A percentile compares a stretch with the other conserved stretches of the same genome.
Evolutionary conservation across 441 rosid species (phyloP).

Genomic region (Syzygium malaccense): DNA sequence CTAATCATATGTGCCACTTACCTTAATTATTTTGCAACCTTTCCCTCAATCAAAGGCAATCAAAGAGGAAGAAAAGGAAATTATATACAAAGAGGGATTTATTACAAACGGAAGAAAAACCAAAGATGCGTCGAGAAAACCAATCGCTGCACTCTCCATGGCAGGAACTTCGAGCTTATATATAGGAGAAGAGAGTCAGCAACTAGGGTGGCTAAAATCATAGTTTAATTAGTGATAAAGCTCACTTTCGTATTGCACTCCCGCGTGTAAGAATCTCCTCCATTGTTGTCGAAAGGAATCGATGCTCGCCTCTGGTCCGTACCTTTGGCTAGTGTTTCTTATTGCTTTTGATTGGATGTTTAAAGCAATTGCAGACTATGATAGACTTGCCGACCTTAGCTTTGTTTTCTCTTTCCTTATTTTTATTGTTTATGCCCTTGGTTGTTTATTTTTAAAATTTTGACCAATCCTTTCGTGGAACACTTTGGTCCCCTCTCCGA

Average conservation of each 20-base stretch:
- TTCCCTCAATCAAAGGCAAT: neutral
- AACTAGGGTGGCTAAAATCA: neutral
- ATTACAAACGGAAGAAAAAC: neutral
- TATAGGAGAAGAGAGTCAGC: neutral
- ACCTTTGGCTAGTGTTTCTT: neutral
- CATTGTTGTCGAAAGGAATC: constrained; percentile 8
- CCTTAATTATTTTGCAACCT: neutral
- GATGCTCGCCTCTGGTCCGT: constrained; percentile 3
- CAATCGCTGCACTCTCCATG: constrained; percentile 9
- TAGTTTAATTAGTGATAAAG: neutral
- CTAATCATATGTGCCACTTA: neutral
- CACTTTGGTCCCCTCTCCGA: neutral
- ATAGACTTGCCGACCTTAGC: neutral
- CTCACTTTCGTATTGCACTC: constrained; percentile 4
- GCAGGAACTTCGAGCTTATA: neutral
- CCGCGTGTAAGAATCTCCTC: constrained; percentile 15
- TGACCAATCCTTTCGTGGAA: neutral
- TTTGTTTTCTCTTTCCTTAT: neutral
- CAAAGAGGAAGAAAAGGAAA: neutral
- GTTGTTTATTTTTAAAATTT: neutral
- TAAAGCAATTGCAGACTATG: neutral
- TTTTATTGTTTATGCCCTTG: neutral
- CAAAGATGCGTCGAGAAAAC: neutral
- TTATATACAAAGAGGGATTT: constrained; percentile 12
- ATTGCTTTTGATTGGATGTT: neutral